Base-by-base conservation (phyloP, 73 alveolate species). In the Tetrahymena thermophila region DNA sequence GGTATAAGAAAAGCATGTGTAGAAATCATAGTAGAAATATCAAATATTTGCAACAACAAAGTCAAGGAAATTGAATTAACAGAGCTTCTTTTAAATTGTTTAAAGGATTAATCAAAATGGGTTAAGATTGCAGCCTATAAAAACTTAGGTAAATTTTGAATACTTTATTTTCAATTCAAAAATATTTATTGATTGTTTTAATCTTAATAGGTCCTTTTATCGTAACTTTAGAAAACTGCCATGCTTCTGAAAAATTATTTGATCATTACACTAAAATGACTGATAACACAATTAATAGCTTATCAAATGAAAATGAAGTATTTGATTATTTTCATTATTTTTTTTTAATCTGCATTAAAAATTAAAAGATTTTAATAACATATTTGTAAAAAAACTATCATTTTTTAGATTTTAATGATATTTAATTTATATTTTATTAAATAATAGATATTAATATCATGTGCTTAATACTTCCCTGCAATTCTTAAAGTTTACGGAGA, bases 1-100 rank as follows among this genome's bases (percentile, higher is more conserved):
- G 98, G 98, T 19, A 98, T 98, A 34, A 97, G 99, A 93, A 97
- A 97, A 85, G 97, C 98, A 5, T 97, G 99, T 84, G 99, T 97
- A 17, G 99, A 98, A 93, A 94, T 94, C 28, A 96, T 98, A 34
- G 97, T 98, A 11, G 96, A 93, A 43, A 96, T 98, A 21, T 89
- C 98, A 23, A 94, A 94, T 31, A 93, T 96, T 14, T 94, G 97
- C 35, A 95, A 97, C 6, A 96, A 94, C n/a, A 96, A 97, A 44
- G 93, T 95, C 13, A 94, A 96, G 42, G 83, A 97, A 19, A 94
- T 94, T 10, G 84, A 94, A 44, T 96, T 97, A 14, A 96, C 98
- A 9, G 98, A 98, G n/a, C 94, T 96, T 40, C 97, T 96, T 95
- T 57, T 96, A 85, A 96, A 97, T 93, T 97, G 98, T 56, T 37